These are phyloP conservation scores for Grigorovia jiainica DNA, from an alignment of 805 yeast genomes.

Conservation along the genomic window DNA sequence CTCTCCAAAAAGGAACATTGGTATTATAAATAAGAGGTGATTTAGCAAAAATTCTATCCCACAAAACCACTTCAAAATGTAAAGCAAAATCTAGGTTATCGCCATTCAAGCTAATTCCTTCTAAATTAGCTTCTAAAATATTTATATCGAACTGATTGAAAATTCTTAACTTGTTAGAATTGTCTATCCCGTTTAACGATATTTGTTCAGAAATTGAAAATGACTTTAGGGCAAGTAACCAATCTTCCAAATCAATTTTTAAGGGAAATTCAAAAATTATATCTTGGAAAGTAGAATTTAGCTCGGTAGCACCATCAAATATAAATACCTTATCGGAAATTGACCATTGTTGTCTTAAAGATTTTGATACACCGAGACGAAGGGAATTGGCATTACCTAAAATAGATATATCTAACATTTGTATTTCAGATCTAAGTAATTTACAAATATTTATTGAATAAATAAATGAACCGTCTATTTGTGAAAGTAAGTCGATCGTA, in stretches of 20 bases:
- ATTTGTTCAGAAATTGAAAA: conserved; percentile 46
- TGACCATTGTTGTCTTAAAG: conserved; percentile 36
- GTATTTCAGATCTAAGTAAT: conserved; percentile 50
- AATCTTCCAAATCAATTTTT: conserved; percentile 63
- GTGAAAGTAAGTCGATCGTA: conserved; percentile 46
- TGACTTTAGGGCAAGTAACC: conserved; percentile 61
- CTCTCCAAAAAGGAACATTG: conserved; percentile 73
- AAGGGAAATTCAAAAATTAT: conserved; percentile 51
- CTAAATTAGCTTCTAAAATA: conserved; percentile 56
- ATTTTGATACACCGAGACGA: conserved; percentile 47
- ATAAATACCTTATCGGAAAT: background rate
- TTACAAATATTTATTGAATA: conserved; percentile 48
- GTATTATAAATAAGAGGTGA: conserved; percentile 52
- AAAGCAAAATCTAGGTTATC: conserved; percentile 13
- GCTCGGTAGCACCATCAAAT: background rate
- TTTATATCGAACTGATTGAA: conserved; percentile 46
- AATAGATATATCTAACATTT: conserved; percentile 54
- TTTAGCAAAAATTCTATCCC: conserved; percentile 70
- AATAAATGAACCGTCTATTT: conserved; percentile 52
- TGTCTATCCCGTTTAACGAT: conserved; percentile 20
- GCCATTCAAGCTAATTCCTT: conserved; percentile 10
- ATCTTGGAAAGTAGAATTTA: conserved; percentile 9
- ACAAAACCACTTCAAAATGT: conserved; percentile 63
- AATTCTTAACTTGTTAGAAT: conserved; percentile 37
- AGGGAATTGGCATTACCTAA: conserved; percentile 50